These are phyloP conservation scores for Amanita muscaria DNA, from an alignment of 768 basidiomycete species.

Conservation along the genomic window DNA sequence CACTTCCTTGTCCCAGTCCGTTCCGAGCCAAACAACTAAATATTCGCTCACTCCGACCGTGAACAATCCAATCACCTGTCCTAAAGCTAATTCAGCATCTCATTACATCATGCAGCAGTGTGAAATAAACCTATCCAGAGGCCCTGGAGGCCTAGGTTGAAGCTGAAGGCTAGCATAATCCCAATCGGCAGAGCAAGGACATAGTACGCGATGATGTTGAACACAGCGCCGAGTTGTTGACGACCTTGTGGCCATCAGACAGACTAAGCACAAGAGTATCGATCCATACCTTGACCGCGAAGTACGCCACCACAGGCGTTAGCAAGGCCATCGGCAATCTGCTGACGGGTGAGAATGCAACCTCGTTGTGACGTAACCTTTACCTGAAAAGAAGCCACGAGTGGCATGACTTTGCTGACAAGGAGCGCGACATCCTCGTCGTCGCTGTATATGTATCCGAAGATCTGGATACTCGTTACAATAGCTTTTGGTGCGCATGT, in stretches of 20 bases:
- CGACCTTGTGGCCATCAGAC: conserved; percentile 31
- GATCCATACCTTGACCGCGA: conserved; percentile 61
- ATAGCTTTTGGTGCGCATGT: not conserved
- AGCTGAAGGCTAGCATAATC: conserved; percentile 59
- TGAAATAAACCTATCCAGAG: conserved; percentile 63
- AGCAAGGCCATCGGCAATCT: conserved; percentile 66
- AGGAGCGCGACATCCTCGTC: conserved; percentile 47
- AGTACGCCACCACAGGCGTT: conserved; percentile 65
- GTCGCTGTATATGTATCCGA: conserved; percentile 63
- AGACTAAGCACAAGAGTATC: not conserved
- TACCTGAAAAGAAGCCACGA: conserved; percentile 63
- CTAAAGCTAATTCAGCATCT: conserved; percentile 25
- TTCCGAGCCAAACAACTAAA: conserved; percentile 43
- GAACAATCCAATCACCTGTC: conserved; percentile 67
- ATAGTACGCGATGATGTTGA: conserved; percentile 74
- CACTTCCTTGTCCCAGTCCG: conserved; percentile 60
- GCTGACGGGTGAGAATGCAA: no score
- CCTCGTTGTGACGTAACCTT: no score
- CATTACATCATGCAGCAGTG: conserved; percentile 22
- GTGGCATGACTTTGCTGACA: conserved; percentile 61
- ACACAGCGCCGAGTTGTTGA: conserved; percentile 66
- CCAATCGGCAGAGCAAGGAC: conserved; percentile 72
- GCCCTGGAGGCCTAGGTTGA: conserved; percentile 46
- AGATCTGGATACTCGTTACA: conserved; percentile 31
- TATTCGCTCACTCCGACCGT: conserved; percentile 66